Evolutionary conservation across 331 rosid genomes (phyloP), one percentile per base, ranked within the genome.

Genomic region (Pyrus hybrid): DNA sequence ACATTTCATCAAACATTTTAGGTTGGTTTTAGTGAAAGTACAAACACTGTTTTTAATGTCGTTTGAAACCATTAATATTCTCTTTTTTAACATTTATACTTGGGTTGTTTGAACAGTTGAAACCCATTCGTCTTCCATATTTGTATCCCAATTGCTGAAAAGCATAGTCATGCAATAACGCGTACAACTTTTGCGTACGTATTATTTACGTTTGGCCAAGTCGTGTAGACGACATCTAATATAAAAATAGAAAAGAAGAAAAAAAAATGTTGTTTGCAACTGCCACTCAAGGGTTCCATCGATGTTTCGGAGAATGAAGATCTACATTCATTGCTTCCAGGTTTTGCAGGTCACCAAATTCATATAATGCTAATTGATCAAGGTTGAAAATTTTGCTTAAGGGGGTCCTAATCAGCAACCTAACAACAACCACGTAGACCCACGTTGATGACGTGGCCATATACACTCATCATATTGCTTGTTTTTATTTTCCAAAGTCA

Each of bases 361-460:
- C 68, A 4, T 17, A 17, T 17, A 8, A 16, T 63, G 37, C 43
- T 16, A 63, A 49, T 63, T 65, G 49, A 32, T 23, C 35, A 58
- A 9, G 68, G 63, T 49, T 61, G 70, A 75, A 68, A 80, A n/a
- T 11, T 16, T 73, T 58, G 80, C 58, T 63, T 8, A 21, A 32
- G 66, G n/a, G n/a, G 41, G 58, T 71, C 75, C 62, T 9, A 77
- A 61, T 80, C 80, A 67, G 65, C 35, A 23, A 77, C 86, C 80
- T 28, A 87, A 83, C 74, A 74, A 72, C 80, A 3, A 33, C 77
- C 4, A 49, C 79, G 72, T 71, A 43, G 84, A 58, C 78, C 67
- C 73, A 6, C n/a, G 20, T 17, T 49, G n/a, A 49, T 49, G 56
- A 54, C 25, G 25, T 13, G 33, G 70, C 70, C 80, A 35, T 66